Percentiles rank a stretch among this genome's conserved stretches.
Evolutionary conservation across 176 grass and related monocot genomes (phyloP).

Genomic region (Aegilops longissima): DNA sequence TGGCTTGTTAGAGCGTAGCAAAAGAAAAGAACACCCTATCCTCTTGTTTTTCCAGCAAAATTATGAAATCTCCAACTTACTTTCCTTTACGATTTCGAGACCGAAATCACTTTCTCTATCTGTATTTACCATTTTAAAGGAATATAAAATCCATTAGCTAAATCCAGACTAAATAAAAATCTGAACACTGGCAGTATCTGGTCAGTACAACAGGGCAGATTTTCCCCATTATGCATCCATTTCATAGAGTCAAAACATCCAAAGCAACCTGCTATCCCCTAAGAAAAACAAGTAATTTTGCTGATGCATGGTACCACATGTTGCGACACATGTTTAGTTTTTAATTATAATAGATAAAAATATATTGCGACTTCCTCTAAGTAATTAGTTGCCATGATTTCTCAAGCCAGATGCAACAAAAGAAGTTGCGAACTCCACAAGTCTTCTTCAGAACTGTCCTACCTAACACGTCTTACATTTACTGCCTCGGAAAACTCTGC

Average conservation of each 20-base stretch:
- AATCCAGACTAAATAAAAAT: background rate
- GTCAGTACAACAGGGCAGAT: background rate
- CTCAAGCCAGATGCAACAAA: too few species aligned
- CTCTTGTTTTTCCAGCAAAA: background rate
- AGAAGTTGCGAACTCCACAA: too few species aligned
- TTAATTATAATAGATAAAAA: too few species aligned
- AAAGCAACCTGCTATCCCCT: background rate
- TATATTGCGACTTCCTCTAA: too few species aligned
- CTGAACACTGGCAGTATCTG: background rate
- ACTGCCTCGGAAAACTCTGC: too few species aligned
- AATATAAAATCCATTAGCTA: background rate
- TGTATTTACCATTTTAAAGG: background rate
- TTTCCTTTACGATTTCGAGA: background rate
- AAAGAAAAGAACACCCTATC: background rate
- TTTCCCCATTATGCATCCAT: background rate
- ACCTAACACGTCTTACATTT: too few species aligned
- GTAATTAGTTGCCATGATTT: too few species aligned
- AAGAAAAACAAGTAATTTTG: background rate
- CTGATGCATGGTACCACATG: background rate
- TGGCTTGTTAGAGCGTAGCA: background rate
- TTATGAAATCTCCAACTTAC: background rate
- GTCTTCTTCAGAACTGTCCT: too few species aligned
- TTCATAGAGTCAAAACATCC: conserved; percentile 2
- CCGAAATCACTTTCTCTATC: background rate
- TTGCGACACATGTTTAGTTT: background rate